Conservation (phyloP, 345 rosid species). For the Bruguiera parviflora region DNA sequence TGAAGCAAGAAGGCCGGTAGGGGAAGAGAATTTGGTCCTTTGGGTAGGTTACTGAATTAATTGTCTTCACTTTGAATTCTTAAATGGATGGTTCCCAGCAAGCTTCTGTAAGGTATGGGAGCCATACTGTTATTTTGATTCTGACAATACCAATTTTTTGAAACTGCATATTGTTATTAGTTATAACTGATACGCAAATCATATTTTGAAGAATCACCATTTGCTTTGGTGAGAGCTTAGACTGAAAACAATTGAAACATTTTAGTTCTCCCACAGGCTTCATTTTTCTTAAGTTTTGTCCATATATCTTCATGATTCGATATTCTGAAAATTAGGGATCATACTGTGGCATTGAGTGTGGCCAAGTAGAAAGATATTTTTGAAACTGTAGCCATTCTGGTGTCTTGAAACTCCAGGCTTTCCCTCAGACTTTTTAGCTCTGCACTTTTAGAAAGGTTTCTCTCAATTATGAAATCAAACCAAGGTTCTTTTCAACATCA, state of each 20-base stretch:
- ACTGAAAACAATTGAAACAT: background rate
- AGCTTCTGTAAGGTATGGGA: conserved; percentile 2
- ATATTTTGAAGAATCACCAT: conserved; percentile 7
- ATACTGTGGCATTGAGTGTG: too few relatives aligned
- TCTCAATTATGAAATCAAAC: too few relatives aligned
- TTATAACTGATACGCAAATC: background rate
- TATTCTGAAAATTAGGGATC: too few relatives aligned
- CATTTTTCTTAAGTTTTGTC: too few relatives aligned
- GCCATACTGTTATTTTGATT: conserved; percentile 11
- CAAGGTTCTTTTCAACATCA: too few relatives aligned
- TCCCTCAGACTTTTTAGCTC: too few relatives aligned
- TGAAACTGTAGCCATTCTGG: too few relatives aligned
- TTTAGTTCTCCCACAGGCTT: too few relatives aligned
- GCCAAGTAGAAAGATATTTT: too few relatives aligned
- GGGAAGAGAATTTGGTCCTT: conserved; percentile 88
- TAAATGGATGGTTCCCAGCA: conserved; percentile 16
- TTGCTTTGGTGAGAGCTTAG: conserved; percentile 8
- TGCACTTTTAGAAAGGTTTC: too few relatives aligned
- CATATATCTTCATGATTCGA: too few relatives aligned
- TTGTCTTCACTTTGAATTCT: conserved; percentile 26
- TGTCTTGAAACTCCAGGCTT: too few relatives aligned
- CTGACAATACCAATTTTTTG: conserved; percentile 8
- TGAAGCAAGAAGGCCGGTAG: conserved; percentile 69
- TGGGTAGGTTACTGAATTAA: conserved; percentile 62
- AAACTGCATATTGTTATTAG: background rate